Conservation (phyloP, 805 yeast genomes). For the Wickerhamiella australiensis region DNA sequence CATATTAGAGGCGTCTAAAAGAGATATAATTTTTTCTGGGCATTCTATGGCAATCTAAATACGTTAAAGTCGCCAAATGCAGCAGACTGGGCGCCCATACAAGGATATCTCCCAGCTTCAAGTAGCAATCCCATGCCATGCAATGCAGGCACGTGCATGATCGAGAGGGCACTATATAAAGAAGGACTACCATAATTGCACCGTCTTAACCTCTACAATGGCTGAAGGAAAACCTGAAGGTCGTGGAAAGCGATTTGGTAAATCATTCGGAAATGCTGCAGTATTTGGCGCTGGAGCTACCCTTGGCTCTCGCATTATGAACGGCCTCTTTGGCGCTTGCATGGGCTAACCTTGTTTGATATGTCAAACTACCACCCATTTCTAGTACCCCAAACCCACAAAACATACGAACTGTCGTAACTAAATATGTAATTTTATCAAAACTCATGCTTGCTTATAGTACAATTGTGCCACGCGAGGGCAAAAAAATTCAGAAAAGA, state of each 20-base stretch:
- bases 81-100: background rate
- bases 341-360: no score
- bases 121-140: background rate
- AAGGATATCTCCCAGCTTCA: background rate
- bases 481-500: no score
- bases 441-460: no score
- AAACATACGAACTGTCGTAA: background rate
- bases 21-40: background rate
- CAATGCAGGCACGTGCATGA: background rate
- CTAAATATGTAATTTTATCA: background rate
- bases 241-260: slow-evolving; percentile 46
- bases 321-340: slow-evolving; percentile 21
- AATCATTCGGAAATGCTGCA: slow-evolving; percentile 76
- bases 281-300: slow-evolving; percentile 94
- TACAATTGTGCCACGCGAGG: no score
- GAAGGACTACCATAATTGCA: background rate
- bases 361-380: no score
- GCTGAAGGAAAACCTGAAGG: slow-evolving; percentile 8
- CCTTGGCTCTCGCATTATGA: slow-evolving; percentile 66
- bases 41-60: no score
- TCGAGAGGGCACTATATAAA: background rate
- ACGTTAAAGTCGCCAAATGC: background rate
- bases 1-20: background rate
- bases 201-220: background rate
- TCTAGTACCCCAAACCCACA: no score